Percentiles rank a stretch among this genome's conserved stretches.
These are phyloP conservation scores for Iberis amara DNA, from an alignment of 441 rosid genomes.

Conservation along the genomic window DNA sequence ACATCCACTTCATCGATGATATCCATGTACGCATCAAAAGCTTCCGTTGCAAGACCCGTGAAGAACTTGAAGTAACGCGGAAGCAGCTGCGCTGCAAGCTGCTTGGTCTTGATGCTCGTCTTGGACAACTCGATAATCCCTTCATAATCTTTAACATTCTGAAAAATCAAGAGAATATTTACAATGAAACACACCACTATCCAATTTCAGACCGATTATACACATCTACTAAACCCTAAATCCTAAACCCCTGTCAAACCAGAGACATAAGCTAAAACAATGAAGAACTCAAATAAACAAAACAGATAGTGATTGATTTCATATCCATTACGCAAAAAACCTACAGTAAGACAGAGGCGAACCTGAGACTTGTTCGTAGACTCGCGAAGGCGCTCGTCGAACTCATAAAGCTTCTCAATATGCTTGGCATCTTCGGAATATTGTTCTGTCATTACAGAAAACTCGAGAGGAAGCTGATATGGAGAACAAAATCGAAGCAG, in stretches of 20 bases:
- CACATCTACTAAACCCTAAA: too few species aligned
- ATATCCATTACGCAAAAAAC: too few species aligned
- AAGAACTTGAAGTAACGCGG: conserved; percentile 84
- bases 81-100: conserved; percentile 78
- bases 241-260: neutral
- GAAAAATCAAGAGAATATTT: conserved; percentile 13
- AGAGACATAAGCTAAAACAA: neutral
- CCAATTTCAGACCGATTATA: neutral
- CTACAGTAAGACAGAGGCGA: neutral
- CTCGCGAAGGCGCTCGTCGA: conserved; percentile 72
- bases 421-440: conserved; percentile 48
- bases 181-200: neutral
- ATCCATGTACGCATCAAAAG: conserved; percentile 61
- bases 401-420: conserved; percentile 82
- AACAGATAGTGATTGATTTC: too few species aligned
- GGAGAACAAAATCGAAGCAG: too few species aligned
- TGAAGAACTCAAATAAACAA: too few species aligned
- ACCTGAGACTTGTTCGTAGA: conserved; percentile 81
- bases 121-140: conserved; percentile 63
- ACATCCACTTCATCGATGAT: conserved; percentile 73
- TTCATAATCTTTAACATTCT: conserved; percentile 70
- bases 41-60: conserved; percentile 49
- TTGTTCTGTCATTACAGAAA: neutral
- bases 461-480: too few species aligned
- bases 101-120: conserved; percentile 63